Percentiles rank a stretch among this genome's conserved stretches.
phyloP scores from a whole-genome alignment of 768 basidiomycete species.

The Tricholoma hemisulphureum region DNA sequence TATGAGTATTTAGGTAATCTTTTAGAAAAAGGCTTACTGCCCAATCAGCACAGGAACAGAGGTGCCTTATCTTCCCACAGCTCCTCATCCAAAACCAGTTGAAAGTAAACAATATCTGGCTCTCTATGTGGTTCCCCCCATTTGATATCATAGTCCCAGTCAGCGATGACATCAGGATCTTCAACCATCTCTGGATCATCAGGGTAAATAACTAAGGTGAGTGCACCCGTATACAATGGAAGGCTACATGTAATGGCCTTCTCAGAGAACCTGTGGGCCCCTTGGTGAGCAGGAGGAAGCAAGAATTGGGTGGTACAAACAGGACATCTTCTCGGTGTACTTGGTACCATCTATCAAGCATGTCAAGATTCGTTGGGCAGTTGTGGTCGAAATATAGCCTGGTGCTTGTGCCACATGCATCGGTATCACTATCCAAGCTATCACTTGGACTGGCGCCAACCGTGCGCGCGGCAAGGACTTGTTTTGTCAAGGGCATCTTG shows the following conservation, averaged over 20 bases:
- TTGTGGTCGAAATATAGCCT: not conserved
- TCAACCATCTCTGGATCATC: not conserved
- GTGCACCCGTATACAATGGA: not conserved
- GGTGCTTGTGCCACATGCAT: not conserved
- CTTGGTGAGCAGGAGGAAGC: not conserved
- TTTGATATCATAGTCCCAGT: not conserved
- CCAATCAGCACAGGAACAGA: not conserved
- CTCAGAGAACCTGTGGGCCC: not conserved
- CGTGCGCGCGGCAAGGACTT: not conserved
- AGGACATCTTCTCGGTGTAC: not conserved
- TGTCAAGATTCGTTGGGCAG: not conserved
- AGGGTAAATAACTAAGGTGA: not conserved
- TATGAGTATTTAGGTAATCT: no score
- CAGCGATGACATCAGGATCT: not conserved
- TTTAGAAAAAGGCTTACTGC: no score
- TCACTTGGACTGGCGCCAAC: not conserved
- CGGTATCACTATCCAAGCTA: no score
- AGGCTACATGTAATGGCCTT: not conserved
- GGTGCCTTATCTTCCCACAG: not conserved
- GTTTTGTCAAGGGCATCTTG: not conserved
- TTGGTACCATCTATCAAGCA: not conserved
- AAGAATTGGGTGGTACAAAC: not conserved
- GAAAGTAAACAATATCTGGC: not conserved
- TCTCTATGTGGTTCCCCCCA: not conserved
- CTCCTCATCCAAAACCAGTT: not conserved